Percentiles rank a stretch among this genome's conserved stretches.
These are phyloP conservation scores for Gastrodia elata DNA, from an alignment of 106 monocot genomes.

Conservation along the genomic window DNA sequence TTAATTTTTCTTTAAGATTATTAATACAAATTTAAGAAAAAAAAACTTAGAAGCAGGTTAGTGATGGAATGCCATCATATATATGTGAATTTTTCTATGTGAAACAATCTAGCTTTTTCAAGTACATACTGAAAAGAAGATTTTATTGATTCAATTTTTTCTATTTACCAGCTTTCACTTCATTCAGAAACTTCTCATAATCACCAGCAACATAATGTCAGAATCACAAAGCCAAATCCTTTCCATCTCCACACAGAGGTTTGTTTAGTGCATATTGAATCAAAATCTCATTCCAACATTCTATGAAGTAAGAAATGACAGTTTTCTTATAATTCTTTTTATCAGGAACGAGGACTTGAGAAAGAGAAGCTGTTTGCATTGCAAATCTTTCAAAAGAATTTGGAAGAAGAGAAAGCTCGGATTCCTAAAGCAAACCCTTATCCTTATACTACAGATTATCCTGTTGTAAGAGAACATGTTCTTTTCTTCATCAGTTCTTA, in stretches of 20 bases:
- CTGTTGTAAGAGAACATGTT: constrained; percentile 43
- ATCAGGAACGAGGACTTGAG: constrained; percentile 67
- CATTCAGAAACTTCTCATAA: constrained; percentile 39
- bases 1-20: no score
- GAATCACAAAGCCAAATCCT: constrained; percentile 77
- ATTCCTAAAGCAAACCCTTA: constrained; percentile 74
- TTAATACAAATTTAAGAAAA: no score
- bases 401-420: constrained; percentile 67
- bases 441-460: constrained; percentile 91
- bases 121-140: not conserved
- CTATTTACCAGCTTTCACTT: constrained; percentile 61
- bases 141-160: not conserved
- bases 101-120: not conserved
- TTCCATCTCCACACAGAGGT: constrained; percentile 95
- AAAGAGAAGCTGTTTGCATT: constrained; percentile 58
- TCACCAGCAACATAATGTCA: constrained; percentile 28
- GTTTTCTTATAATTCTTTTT: not conserved
- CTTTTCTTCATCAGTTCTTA: not conserved
- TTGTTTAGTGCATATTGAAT: not conserved
- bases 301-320: not conserved
- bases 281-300: no score
- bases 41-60: no score
- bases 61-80: no score
- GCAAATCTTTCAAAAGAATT: constrained; percentile 41
- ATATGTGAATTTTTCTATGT: no score